Evolutionary conservation across 805 yeast species (phyloP), one percentile per base, ranked within the genome.

Genomic region (Nakazawaea ishiwadae): DNA sequence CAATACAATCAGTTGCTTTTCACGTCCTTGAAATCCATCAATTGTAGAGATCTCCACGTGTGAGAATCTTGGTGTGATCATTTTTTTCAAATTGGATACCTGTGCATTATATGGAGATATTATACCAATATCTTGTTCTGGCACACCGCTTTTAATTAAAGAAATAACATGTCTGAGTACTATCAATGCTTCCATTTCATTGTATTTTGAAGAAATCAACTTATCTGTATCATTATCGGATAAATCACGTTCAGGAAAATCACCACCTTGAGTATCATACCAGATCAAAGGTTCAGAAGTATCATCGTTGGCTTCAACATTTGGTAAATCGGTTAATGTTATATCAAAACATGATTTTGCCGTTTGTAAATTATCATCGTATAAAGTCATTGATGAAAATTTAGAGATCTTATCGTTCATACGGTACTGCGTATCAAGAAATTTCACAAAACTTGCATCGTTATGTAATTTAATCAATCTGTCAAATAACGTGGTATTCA

Each of bases 21-120:
- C 99, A 47, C 97, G 68, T 1, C 99, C 99, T 65, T 91, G 99
- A 54, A 91, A 93, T 1, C 97, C 97, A 63, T 91, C 99, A 4
- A 91, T 91, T 0, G 97, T 87, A 4, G 95, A 78, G 0, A 90
- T 75, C 54, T 91, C 98, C 5, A 91, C 64, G 2, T 47, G 54
- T 0, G 73, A 69, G 37, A 62, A 64, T 15, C 47, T 39, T 4
- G 56, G 57, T 9, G 41, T 37, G 1, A 84, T 48, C 9, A 67
- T 41, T 31, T 62, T 66, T 47, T 79, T 78, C 23, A 91, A 50
- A 11, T 74, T 53, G 0, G 81, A 58, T 0, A 89, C 95, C 55
- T 91, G 99, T 0, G 96, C 95, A 53, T 75, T 81, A 55, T 91
- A 91, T 0, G 99, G 98, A 0, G 96, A 76, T 27, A 91, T 90